Conservation (phyloP, 768 basidiomycete species). For the Rhizopogon vulgaris region DNA sequence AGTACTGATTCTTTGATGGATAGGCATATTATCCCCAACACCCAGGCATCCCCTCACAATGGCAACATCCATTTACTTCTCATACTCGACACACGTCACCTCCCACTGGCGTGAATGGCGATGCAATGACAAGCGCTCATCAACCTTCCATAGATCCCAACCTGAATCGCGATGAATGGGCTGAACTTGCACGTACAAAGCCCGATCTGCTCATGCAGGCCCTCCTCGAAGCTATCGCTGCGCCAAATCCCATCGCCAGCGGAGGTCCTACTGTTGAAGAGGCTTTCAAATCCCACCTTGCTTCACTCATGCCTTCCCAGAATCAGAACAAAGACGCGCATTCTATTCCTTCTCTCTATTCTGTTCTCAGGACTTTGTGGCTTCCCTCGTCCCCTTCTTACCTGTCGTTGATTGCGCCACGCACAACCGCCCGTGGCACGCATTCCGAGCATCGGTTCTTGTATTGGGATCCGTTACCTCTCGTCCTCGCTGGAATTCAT, state of each 20-base stretch:
- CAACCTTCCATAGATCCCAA: slow-evolving; percentile 41
- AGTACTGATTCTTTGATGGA: slow-evolving; percentile 2
- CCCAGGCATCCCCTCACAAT: slow-evolving; percentile 24
- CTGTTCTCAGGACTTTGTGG: slow-evolving; percentile 80
- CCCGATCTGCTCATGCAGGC: slow-evolving; percentile 51
- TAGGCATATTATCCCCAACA: slow-evolving; percentile 28
- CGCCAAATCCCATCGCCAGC: slow-evolving; percentile 57
- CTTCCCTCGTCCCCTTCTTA: slow-evolving; percentile 73
- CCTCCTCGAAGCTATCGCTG: slow-evolving; percentile 51
- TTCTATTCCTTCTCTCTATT: slow-evolving; percentile 65
- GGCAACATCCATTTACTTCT: slow-evolving; percentile 21
- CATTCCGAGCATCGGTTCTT: slow-evolving; percentile 73
- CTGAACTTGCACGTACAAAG: slow-evolving; percentile 47
- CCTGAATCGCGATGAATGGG: slow-evolving; percentile 59
- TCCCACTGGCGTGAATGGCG: slow-evolving; percentile 18
- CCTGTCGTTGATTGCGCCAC: slow-evolving; percentile 68
- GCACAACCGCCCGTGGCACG: slow-evolving; percentile 52
- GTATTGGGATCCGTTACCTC: slow-evolving; percentile 84
- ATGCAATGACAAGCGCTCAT: slow-evolving; percentile 9
- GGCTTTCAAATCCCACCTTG: slow-evolving; percentile 72
- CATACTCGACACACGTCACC: slow-evolving; percentile 20
- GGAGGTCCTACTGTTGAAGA: slow-evolving; percentile 66
- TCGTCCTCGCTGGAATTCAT: slow-evolving; percentile 76
- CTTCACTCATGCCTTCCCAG: slow-evolving; percentile 49
- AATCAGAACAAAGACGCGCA: slow-evolving; percentile 37